Evolutionary conservation across 2,329 filamentous ascomycete species (phyloP), one percentile per base, ranked within the genome.

Genomic region (Neodidymelliopsis sp.): DNA sequence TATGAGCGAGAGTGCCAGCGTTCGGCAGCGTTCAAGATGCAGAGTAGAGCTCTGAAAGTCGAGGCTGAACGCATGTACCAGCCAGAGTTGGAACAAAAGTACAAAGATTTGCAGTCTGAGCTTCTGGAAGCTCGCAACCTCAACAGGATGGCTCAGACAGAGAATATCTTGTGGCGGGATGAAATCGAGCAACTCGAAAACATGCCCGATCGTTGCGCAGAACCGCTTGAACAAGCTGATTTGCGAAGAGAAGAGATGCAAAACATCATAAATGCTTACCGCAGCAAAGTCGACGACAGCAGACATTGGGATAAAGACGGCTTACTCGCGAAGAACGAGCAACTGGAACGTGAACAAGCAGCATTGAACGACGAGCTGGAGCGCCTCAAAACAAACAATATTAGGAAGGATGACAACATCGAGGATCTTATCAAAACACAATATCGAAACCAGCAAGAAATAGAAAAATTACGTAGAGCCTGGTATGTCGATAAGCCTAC

Each of bases 31-130:
- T 18, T 39, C 4, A n/a, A 39, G 11, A 8, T 19, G 18, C 36
- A 22, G 25, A n/a, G 15, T 12, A 20, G 29, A 5, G 11, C 10
- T 3, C 11, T 39, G 15, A 20, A 15, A 11, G 2, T n/a, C 15
- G 36, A 39, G 3, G 36, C 36, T 19, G 24, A 29, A 6, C 24
- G 25, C 16, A 39, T 39, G 36, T 39, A 39, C 25, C 24, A 39
- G 13, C 34, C 20, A 25, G 13, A 25, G 11, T 22, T 36, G 10
- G 34, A 36, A 20, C n/a, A 9, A 3, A 16, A 15, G 2, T 25
- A n/a, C 13, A 8, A 13, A 36, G 13, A 25, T 9, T 25, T 15
- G 6, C 22, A 36, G 22, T n/a, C 34, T 4, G n/a, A 25, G 3
- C n/a, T 36, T 4, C 16, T 24, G 8, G 22, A 24, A 5, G 34